Conservation (phyloP, 2,329 filamentous ascomycete species). For the Pseudogymnoascus sp. region DNA sequence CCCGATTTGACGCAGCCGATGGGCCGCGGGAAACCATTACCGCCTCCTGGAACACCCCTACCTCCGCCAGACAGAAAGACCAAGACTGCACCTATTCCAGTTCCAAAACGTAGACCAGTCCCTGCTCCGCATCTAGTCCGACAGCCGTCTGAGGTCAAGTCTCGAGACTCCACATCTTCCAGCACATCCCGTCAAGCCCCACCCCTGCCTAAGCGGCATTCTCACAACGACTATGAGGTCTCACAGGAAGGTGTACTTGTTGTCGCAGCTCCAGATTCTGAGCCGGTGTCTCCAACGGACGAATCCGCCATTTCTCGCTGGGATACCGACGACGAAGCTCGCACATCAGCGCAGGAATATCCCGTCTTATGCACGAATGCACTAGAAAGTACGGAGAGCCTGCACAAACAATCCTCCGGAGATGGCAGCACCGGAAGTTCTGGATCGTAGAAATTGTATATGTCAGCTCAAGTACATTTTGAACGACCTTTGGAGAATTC, state of each 20-base stretch:
- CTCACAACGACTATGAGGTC: constrained; percentile 28
- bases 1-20: constrained; percentile 52
- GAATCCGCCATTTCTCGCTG: constrained; percentile 18
- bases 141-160: constrained; percentile 14
- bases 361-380: neutral
- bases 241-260: constrained; percentile 41
- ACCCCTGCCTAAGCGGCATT: constrained; percentile 39
- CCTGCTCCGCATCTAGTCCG: constrained; percentile 34
- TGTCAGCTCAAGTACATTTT: neutral
- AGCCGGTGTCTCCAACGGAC: constrained; percentile 39
- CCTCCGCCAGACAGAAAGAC: constrained; percentile 58
- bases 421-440: neutral
- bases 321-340: neutral
- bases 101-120: constrained; percentile 58
- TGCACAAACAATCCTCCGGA: neutral
- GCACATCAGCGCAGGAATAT: neutral
- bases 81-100: constrained; percentile 46
- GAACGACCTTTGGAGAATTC: neutral
- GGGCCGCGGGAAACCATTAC: constrained; percentile 73
- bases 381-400: neutral
- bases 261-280: constrained; percentile 55
- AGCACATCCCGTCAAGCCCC: constrained; percentile 26
- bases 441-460: neutral
- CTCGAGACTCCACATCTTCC: neutral
- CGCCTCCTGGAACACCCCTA: constrained; percentile 71